Base-by-base conservation (phyloP, 768 basidiomycete species). In the Plicaturopsis crispa region DNA sequence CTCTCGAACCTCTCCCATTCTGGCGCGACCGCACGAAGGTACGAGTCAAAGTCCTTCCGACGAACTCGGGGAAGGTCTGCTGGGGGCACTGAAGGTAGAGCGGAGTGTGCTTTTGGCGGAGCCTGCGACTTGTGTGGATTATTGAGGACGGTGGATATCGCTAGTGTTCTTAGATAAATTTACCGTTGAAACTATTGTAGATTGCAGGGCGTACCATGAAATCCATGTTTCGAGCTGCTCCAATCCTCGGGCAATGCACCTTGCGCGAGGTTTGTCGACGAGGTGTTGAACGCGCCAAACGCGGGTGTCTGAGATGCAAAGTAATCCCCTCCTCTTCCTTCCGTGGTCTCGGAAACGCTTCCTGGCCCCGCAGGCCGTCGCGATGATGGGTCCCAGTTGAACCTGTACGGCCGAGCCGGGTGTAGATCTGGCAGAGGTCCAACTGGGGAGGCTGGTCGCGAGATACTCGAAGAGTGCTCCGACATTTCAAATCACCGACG, bases 61-160 rank as follows among this genome's bases (percentile, higher is more conserved):
- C 75, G 72, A 6, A 92, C 84, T 38, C 86, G 83, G 21, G 87
- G 84, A 6, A 93, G 72, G 41, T 81, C 78, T 1, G 84, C 81
- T 5, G 81, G 75, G 2, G 73, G 72, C 3, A 80, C 78, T 23
- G 82, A 58, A 2, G 87, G 84, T 13, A 97, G 65, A 0, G 79
- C 60, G 1, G 90, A 85, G 48, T 93, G 87, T 0, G 90, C 78
- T 54, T 94, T 88, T 21, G 93, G 84, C 10, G 93, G 90, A 5
- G 84, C 82, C 34, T 84, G 81, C 24, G 70, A 73, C 60, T 82
- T 85, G 52, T 84, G 80, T 1, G 93, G 93, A 50, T 85, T 91
- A 51, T 92, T 92, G 36, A 96, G 73, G 19, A 96, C 87, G 13
- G 88, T 92, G 6, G 92, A 93, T 46, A 96, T 92, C 26, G 91